These are phyloP conservation scores for Alternaria burnsii DNA, from an alignment of 2,329 filamentous ascomycete genomes.

Conservation along the genomic window DNA sequence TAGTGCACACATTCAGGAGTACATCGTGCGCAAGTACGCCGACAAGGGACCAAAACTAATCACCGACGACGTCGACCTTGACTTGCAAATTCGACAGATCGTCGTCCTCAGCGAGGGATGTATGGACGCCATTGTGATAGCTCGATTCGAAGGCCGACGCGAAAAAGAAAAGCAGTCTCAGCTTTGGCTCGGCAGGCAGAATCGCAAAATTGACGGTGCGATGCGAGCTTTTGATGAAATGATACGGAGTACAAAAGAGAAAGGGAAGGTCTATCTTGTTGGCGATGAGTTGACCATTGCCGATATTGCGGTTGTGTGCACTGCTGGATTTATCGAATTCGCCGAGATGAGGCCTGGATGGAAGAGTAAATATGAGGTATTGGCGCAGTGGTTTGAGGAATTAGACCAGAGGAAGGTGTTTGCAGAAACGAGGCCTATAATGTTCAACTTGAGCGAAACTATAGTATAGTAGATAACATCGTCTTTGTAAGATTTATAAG, in stretches of 20 bases:
- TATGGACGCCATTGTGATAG: constrained; percentile 27
- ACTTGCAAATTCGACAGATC: constrained; percentile 24
- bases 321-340: constrained; percentile 23
- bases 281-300: constrained; percentile 24
- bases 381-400: constrained; percentile 21
- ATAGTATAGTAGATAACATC: constrained; percentile 11
- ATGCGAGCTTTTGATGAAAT: constrained; percentile 22
- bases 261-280: constrained; percentile 21
- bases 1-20: constrained; percentile 26
- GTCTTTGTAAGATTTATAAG: not conserved
- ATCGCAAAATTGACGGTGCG: constrained; percentile 24
- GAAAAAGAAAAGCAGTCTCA: constrained; percentile 12
- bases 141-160: constrained; percentile 20
- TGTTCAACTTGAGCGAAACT: constrained; percentile 26
- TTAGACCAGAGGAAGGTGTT: constrained; percentile 25
- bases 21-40: constrained; percentile 26
- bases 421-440: constrained; percentile 26
- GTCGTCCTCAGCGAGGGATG: constrained; percentile 24
- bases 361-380: constrained; percentile 14
- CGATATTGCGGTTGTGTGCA: constrained; percentile 26
- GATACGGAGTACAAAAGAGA: constrained; percentile 4
- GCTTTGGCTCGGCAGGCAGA: constrained; percentile 24
- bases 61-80: constrained; percentile 16
- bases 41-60: constrained; percentile 19
- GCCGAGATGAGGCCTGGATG: constrained; percentile 14